These are phyloP conservation scores for Suillus luteus DNA, from an alignment of 768 basidiomycete species.

Conservation along the genomic window DNA sequence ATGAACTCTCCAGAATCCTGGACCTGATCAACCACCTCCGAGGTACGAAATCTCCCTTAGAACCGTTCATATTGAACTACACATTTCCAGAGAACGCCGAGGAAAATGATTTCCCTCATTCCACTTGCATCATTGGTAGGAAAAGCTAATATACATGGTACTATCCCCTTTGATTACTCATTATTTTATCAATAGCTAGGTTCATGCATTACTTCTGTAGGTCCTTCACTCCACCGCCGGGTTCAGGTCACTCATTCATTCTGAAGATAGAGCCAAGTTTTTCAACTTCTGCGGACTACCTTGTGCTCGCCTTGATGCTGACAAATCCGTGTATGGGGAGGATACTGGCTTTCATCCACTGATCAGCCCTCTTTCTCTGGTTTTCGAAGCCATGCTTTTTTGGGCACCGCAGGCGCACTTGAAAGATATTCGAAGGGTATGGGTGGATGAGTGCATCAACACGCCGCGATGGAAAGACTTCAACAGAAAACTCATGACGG, in stretches of 20 bases:
- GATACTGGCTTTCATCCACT: conserved; percentile 4
- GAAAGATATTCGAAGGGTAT: conserved; percentile 6
- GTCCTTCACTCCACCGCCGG: neutral
- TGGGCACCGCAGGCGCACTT: conserved; percentile 11
- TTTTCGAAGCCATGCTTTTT: conserved; percentile 11
- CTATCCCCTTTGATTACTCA: neutral
- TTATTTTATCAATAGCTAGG: neutral
- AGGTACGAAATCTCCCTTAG: neutral
- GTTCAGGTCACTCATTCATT: neutral
- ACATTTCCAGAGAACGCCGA: conserved; percentile 4
- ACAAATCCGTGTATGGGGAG: conserved; percentile 11
- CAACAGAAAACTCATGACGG: conserved; percentile 41
- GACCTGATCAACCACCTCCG: conserved; percentile 11
- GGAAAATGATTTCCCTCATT: conserved; percentile 9
- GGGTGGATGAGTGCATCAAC: conserved; percentile 26
- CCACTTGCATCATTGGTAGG: conserved; percentile 13
- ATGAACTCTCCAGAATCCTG: conserved; percentile 12
- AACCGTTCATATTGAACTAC: neutral
- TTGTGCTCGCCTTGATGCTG: conserved; percentile 13
- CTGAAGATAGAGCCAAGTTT: conserved; percentile 15
- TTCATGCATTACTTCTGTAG: conserved; percentile 9
- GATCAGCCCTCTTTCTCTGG: neutral
- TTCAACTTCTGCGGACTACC: conserved; percentile 14
- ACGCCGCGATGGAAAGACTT: conserved; percentile 42
- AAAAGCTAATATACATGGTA: neutral